Conservation (phyloP, 441 rosid genomes). For the Cnidoscolus chayamansa region DNA sequence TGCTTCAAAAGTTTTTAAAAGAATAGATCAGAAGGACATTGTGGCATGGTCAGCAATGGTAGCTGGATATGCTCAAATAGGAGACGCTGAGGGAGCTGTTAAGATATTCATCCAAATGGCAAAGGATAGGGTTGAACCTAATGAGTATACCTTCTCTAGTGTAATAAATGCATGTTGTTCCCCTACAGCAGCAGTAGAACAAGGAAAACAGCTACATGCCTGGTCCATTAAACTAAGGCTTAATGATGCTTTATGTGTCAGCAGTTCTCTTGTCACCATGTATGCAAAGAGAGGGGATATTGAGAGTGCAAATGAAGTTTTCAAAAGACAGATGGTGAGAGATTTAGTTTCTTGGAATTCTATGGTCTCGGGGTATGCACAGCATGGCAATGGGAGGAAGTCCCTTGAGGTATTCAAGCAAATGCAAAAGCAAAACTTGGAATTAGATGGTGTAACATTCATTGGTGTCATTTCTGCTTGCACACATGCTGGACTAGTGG, state of each 20-base stretch:
- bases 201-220: slow-evolving; percentile 80
- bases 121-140: slow-evolving; percentile 50
- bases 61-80: slow-evolving; percentile 66
- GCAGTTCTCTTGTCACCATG: slow-evolving; percentile 78
- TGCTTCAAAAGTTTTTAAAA: slow-evolving; percentile 65
- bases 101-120: slow-evolving; percentile 54
- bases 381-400: slow-evolving; percentile 59
- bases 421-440: slow-evolving; percentile 52
- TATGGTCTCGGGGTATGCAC: slow-evolving; percentile 78
- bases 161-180: slow-evolving; percentile 71
- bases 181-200: slow-evolving; percentile 65
- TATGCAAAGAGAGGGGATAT: slow-evolving; percentile 79
- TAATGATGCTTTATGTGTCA: slow-evolving; percentile 56
- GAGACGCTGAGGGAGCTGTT: slow-evolving; percentile 68
- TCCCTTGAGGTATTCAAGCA: slow-evolving; percentile 70
- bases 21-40: slow-evolving; percentile 61
- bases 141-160: slow-evolving; percentile 74
- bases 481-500: slow-evolving; percentile 75
- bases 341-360: slow-evolving; percentile 87
- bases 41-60: slow-evolving; percentile 84
- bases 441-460: slow-evolving; percentile 65
- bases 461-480: slow-evolving; percentile 77
- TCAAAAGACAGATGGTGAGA: slow-evolving; percentile 56
- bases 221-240: slow-evolving; percentile 60
- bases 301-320: slow-evolving; percentile 61